Evolutionary conservation across 768 basidiomycete species (phyloP), one percentile per base, ranked within the genome.

Genomic region (Symmetrospora coprosmae): DNA sequence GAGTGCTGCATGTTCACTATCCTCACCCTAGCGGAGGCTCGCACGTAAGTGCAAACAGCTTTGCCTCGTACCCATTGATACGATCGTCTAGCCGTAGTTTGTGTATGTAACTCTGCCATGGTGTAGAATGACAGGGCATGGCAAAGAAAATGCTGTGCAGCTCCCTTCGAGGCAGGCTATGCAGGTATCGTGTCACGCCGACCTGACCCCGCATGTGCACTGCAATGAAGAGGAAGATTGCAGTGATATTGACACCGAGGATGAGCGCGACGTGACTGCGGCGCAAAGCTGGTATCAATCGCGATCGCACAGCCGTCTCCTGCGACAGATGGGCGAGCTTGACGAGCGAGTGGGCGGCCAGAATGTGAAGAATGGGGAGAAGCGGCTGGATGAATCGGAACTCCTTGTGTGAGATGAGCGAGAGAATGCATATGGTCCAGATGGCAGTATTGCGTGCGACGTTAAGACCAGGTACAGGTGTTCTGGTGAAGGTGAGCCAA

Each of bases 101-200:
- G 71, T 97, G 94, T 7, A 97, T 70, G 71, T 89, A 84, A 1
- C 88, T 82, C 68, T 87, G 85, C 74, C 86, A 89, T 4, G 92
- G 92, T 1, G 86, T 87, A 21, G 91, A 94, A 73, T 99, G 92
- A 65, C 94, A 99, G 9, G 94, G 92, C 86, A 89, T 91, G 21
- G 96, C 73, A 67, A 88, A 82, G 0, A 86, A 88, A 21, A 92
- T 73, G 19, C 78, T 76, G 4, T 65, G 64, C 25, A 84, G 73
- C 19, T 81, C 75, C 7, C 74, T 68, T 35, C 17, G 0, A 65
- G 82, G 76, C 41, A 85, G 73, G 23, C 72, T 68, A 30, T 81
- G 78, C 43, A 94, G 74, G 70, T 81, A 83, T 13, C 80, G 76
- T 70, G 87, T 78, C 27, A 89, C 85, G 41, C 76, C 75, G 56